phyloP scores from a whole-genome alignment of 257 asterid species.

The Nicotiana benthamiana region DNA sequence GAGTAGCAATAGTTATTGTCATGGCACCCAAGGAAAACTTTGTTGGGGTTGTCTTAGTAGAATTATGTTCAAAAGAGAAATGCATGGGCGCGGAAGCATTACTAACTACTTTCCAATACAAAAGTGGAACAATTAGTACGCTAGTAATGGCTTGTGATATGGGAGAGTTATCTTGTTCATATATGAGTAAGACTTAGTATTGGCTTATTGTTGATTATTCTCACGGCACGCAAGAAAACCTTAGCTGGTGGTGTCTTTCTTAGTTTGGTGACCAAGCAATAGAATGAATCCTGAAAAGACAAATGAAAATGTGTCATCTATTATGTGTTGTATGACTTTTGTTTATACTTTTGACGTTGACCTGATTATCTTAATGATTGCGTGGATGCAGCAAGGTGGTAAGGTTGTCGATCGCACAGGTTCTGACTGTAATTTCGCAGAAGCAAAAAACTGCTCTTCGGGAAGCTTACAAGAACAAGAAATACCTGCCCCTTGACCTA shows the following conservation, averaged over 20 bases:
- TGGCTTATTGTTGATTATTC: background rate
- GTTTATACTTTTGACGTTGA: background rate
- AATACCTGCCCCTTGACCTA: constrained; percentile 60
- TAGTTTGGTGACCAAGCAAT: background rate
- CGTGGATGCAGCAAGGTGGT: constrained; percentile 41
- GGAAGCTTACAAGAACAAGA: constrained; percentile 53
- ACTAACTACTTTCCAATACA: background rate
- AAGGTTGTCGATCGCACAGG: constrained; percentile 55
- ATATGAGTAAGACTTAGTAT: background rate
- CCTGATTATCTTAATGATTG: background rate
- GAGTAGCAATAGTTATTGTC: background rate
- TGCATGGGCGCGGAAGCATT: background rate
- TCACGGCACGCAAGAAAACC: background rate
- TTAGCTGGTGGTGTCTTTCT: background rate
- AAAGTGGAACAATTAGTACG: background rate
- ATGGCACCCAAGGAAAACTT: background rate
- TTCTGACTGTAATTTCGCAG: constrained; percentile 58
- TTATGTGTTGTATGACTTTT: background rate
- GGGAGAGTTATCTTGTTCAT: background rate
- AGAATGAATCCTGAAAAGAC: background rate
- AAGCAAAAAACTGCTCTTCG: constrained; percentile 49
- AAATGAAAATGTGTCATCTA: background rate
- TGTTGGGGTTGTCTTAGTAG: too few relatives aligned
- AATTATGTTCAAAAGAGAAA: too few relatives aligned
- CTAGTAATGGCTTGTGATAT: background rate